A percentile compares a stretch with the other conserved stretches of the same genome.
phyloP scores from a whole-genome alignment of 306 rosid species.

The Prunus dulcis region DNA sequence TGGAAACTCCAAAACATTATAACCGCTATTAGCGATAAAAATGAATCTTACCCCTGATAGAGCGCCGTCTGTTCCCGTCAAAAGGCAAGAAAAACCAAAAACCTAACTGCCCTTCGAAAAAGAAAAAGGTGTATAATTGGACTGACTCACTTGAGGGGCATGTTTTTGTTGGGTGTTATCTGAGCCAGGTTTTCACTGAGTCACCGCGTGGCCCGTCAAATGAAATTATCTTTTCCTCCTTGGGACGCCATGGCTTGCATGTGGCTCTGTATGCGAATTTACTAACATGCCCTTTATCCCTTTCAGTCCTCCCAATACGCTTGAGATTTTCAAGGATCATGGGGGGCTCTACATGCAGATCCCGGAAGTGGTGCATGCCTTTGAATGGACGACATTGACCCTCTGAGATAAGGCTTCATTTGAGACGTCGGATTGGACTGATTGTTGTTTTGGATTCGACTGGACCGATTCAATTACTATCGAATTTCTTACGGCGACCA shows the following conservation, averaged over 20 bases:
- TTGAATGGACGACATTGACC: slow-evolving; percentile 5
- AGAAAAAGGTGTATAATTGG: no score
- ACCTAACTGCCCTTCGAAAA: no score
- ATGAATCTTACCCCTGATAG: no score
- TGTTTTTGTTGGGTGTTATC: background rate
- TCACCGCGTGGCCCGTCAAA: slow-evolving; percentile 2
- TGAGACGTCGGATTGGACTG: background rate
- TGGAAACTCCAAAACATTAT: no score
- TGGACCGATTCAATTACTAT: background rate
- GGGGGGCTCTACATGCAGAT: slow-evolving; percentile 13
- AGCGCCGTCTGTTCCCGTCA: no score
- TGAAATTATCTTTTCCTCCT: background rate
- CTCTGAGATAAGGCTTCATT: background rate
- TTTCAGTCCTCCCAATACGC: background rate
- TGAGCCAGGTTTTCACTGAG: slow-evolving; percentile 16
- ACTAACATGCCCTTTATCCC: background rate
- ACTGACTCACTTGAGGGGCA: background rate
- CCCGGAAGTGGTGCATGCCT: background rate
- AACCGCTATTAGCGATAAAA: no score
- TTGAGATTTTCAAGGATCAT: slow-evolving; percentile 16
- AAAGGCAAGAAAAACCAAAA: no score
- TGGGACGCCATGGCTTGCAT: slow-evolving; percentile 16
- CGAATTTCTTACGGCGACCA: no score
- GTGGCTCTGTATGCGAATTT: background rate
- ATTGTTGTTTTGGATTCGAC: background rate